Evolutionary conservation across 371 early-diverging fungal species (phyloP).

Genomic region (Syncephalastrum racemosum): DNA sequence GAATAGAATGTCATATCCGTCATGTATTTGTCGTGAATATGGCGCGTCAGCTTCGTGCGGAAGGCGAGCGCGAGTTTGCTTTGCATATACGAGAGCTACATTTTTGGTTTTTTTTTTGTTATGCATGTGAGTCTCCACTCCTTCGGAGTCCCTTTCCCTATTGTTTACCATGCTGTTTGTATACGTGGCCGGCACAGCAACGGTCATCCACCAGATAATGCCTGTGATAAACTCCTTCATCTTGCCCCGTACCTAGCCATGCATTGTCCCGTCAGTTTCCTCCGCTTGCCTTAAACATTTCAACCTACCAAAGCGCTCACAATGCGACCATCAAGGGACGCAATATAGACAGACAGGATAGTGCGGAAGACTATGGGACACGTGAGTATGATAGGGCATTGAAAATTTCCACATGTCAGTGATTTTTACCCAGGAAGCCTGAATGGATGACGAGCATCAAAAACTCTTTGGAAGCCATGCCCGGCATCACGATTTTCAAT

Average conservation of each 20-base stretch:
- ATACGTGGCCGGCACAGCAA: slow-evolving; percentile 93
- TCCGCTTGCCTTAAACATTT: no score
- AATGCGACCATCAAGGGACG: slow-evolving; percentile 91
- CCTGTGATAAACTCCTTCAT: slow-evolving; percentile 76
- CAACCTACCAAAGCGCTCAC: slow-evolving; percentile 78
- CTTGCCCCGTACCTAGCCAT: slow-evolving; percentile 69
- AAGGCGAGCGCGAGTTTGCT: slow-evolving; percentile 84
- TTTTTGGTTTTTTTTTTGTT: background rate
- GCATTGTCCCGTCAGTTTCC: background rate
- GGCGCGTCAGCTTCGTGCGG: slow-evolving; percentile 81
- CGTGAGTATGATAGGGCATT: background rate
- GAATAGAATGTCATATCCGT: slow-evolving; percentile 86
- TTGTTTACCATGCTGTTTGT: slow-evolving; percentile 88
- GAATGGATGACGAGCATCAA: slow-evolving; percentile 79
- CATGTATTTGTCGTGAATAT: slow-evolving; percentile 83
- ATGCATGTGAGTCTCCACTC: background rate
- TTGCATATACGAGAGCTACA: slow-evolving; percentile 75
- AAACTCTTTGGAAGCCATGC: slow-evolving; percentile 77
- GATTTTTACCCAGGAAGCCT: slow-evolving; percentile 65
- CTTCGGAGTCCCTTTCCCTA: no score
- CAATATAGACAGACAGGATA: slow-evolving; percentile 82
- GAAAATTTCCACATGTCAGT: background rate
- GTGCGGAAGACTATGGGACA: slow-evolving; percentile 71
- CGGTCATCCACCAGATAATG: slow-evolving; percentile 87
- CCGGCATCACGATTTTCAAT: slow-evolving; percentile 78